Evolutionary conservation across 2,329 filamentous ascomycete species (phyloP), one percentile per base, ranked within the genome.

Genomic region (Botryotinia convoluta): DNA sequence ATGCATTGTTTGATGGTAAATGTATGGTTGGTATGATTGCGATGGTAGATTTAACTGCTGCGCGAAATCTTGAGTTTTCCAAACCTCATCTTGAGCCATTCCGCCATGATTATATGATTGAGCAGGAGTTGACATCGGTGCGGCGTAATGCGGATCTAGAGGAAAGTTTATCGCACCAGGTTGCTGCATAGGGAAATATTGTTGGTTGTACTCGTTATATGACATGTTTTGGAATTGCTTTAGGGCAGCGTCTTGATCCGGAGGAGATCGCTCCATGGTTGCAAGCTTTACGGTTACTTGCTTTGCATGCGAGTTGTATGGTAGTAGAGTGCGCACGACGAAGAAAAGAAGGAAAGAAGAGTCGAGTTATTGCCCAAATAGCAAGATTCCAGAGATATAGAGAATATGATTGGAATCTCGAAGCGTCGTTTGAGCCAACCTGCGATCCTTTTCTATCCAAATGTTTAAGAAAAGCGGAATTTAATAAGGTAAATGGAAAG

Each of bases 181-280:
- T 44, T 65, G 69, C 16, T 37, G 64, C 61, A 65, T 39, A 14
- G 60, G 44, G 45, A 65, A 72, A 14, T 35, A 59, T 20, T 18
- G 18, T 65, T 72, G 60, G 26, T 57, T n/a, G n/a, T 72, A 65
- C n/a, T 64, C 69, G 51, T 72, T 42, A n/a, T 72, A 65, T 26
- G 60, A 32, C 32, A 65, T 65, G 5, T 22, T 57, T 29, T 65
- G 45, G 22, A 59, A 48, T 45, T 65, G 69, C 22, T 57, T 65
- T 29, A n/a, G 44, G 22, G 44, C n/a, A 65, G 29, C 26, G 26
- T 72, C 69, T 44, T 64, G 60, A 42, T 22, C 35, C 8, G 32
- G 45, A 32, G n/a, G n/a, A 29, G 45, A 26, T 32, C 20, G 69
- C 20, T 57, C 60, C 61, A 72, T 72, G 69, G 29, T 72, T 64